Evolutionary conservation across 2,329 filamentous ascomycete species (phyloP).

Genomic region (Didymella segeticola): DNA sequence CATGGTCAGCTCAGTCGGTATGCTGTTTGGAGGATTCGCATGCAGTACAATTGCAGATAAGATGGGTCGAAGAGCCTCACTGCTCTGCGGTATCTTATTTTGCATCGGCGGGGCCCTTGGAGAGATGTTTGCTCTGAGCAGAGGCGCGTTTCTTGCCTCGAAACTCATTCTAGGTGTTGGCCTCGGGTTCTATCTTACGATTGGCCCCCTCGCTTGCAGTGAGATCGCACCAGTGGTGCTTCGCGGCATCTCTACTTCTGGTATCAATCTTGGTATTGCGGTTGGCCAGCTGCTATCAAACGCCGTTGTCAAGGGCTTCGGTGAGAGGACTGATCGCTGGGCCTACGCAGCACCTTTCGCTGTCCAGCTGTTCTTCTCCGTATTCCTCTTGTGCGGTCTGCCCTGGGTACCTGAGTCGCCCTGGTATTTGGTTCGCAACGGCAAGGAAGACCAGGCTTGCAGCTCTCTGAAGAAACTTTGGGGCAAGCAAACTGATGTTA

Average conservation of each 20-base stretch:
- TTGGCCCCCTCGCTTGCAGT: conserved; percentile 18
- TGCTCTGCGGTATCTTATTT: conserved; percentile 17
- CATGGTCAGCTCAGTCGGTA: conserved; percentile 63
- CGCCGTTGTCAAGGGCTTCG: conserved; percentile 54
- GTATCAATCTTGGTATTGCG: conserved; percentile 68
- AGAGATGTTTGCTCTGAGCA: conserved; percentile 63
- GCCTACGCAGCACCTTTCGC: conserved; percentile 69
- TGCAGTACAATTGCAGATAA: conserved; percentile 41
- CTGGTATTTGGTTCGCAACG: conserved; percentile 73
- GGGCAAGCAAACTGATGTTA: conserved; percentile 55
- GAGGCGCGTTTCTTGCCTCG: conserved; percentile 16
- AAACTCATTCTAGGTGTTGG: conserved; percentile 21
- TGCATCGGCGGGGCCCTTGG: conserved; percentile 61
- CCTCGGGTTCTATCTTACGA: conserved; percentile 22
- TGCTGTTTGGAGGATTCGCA: conserved; percentile 61
- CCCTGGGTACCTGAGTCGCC: conserved; percentile 71
- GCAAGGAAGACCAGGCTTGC: conserved; percentile 67
- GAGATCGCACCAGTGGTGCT: conserved; percentile 62
- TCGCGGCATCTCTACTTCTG: conserved; percentile 64
- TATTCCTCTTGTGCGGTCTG: conserved; percentile 67
- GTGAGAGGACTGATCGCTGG: conserved; percentile 61
- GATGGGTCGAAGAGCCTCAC: conserved; percentile 33
- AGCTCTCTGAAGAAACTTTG: conserved; percentile 63
- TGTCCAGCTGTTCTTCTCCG: conserved; percentile 75
- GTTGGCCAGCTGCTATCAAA: conserved; percentile 65